Conservation (phyloP, 2,329 filamentous ascomycete genomes). For the Raffaelea arxii region DNA sequence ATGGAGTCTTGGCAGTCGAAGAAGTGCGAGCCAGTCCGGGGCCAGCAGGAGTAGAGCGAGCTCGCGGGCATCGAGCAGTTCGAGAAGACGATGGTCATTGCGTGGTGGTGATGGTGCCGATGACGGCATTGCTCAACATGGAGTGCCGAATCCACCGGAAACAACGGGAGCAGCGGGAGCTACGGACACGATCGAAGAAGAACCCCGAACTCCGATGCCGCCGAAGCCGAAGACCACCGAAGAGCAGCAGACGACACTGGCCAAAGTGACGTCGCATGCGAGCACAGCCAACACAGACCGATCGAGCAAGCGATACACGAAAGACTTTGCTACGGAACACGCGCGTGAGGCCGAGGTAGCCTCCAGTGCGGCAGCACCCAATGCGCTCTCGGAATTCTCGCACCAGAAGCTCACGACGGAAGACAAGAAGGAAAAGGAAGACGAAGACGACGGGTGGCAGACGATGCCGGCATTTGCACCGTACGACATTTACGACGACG, state of each 20-base stretch:
- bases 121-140: neutral
- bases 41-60: conserved; percentile 6
- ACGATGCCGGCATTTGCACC: conserved; percentile 87
- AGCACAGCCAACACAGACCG: neutral
- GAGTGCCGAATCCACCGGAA: neutral
- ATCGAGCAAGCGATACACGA: conserved; percentile 3
- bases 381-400: conserved; percentile 72
- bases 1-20: conserved; percentile 7
- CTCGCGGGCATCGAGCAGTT: conserved; percentile 11
- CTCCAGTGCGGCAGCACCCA: conserved; percentile 20
- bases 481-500: conserved; percentile 93
- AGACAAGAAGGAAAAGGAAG: conserved; percentile 41
- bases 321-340: conserved; percentile 18
- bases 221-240: conserved; percentile 10
- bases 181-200: conserved; percentile 10
- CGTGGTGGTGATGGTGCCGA: conserved; percentile 4
- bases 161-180: neutral
- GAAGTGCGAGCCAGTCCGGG: conserved; percentile 9
- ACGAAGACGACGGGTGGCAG: conserved; percentile 73
- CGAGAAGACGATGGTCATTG: conserved; percentile 5
- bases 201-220: conserved; percentile 16
- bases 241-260: neutral
- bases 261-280: neutral
- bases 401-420: conserved; percentile 66
- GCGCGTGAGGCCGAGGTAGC: conserved; percentile 29